Evolutionary conservation across 2,329 filamentous ascomycete species (phyloP), one percentile per base, ranked within the genome.

Genomic region (Aaosphaeria arxii): DNA sequence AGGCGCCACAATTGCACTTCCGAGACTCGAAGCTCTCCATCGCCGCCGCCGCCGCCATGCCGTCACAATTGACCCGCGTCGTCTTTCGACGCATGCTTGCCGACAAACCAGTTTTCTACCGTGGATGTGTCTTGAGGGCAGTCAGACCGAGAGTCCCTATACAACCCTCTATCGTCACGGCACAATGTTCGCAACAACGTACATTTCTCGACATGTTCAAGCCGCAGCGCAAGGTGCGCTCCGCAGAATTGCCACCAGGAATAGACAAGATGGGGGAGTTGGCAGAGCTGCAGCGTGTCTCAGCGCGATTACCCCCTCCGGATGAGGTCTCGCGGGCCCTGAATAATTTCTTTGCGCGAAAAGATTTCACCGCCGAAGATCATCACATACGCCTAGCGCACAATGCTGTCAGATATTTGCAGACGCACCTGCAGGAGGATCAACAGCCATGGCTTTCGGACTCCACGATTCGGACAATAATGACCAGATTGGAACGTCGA

Each of bases 211-310:
- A 78, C 29, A 73, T 90, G 42, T 80, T 88, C 53, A 83, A 84
- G 58, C 73, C 82, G 7, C 78, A 83, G 13, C 77, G 82, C 46
- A 67, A 66, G 49, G 70, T 84, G 40, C 85, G 83, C 65, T 76
- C 82, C 24, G 76, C 84, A 44, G 78, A 84, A 58, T 74, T 85
- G 51, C 87, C 84, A 60, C 87, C 83, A 0, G 91, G 90, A 45
- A 81, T 91, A 61, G 82, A 84, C 54, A 80, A 79, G 11, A 82
- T 96, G 73, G 80, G 88, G 59, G 80, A 88, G 49, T 80, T 89
- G 66, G 75, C 81, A 45, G 81, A 82, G 56, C 80, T 83, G 51
- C 73, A 85, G 56, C 77, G 80, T 44, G 79, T 88, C 47, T 78
- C 81, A 44, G 75, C 84, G 33, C 81, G 89, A 32, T 80, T 83